Evolutionary conservation across 306 rosid genomes (phyloP).

Genomic region (Casuarina cunninghamiana): DNA sequence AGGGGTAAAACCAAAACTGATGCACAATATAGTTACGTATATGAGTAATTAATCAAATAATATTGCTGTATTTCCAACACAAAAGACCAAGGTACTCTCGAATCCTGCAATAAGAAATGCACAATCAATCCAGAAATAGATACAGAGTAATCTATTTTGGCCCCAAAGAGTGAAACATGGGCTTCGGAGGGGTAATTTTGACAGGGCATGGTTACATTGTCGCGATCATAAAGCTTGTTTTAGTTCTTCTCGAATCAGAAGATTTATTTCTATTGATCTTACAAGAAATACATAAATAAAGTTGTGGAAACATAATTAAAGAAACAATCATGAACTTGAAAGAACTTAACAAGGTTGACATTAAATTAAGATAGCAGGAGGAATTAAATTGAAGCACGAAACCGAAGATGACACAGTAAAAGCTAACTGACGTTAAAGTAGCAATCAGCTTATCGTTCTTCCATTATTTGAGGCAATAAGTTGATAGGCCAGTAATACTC

Average conservation of each 20-base stretch:
- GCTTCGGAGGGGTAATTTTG: neutral
- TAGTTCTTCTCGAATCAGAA: neutral
- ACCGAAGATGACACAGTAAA: neutral
- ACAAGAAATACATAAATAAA: neutral
- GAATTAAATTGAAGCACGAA: neutral
- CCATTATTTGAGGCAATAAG: neutral
- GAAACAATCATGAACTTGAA: conserved; percentile 5
- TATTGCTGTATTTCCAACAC: neutral
- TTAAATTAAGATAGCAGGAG: neutral
- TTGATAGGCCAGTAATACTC: neutral
- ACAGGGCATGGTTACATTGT: neutral
- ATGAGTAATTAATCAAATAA: neutral
- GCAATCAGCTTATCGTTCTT: neutral
- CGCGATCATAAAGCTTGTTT: neutral
- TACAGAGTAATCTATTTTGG: neutral
- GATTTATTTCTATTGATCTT: neutral
- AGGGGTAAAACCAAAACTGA: neutral
- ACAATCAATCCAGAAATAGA: neutral
- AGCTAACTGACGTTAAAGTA: neutral
- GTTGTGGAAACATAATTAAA: neutral
- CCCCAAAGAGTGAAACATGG: neutral
- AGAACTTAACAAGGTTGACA: conserved; percentile 5
- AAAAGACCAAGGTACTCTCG: neutral
- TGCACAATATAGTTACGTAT: neutral
- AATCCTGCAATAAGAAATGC: neutral